Evolutionary conservation across 192 early-diverging fungal species (phyloP).

Genomic region (Gigaspora rosea): DNA sequence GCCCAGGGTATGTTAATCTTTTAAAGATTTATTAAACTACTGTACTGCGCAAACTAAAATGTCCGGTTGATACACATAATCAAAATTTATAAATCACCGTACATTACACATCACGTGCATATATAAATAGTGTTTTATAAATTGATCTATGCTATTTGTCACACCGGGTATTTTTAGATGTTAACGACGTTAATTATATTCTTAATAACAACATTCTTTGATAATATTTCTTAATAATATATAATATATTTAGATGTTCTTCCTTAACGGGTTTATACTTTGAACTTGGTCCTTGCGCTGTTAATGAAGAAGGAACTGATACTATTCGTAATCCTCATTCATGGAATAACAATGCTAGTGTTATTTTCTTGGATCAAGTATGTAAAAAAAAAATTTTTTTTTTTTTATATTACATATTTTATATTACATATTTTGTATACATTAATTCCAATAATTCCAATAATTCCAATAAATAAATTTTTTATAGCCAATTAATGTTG

Average conservation of each 20-base stretch:
- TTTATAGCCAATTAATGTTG: slow-evolving; percentile 79
- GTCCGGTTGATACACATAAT: too few relatives aligned
- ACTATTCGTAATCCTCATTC: slow-evolving; percentile 71
- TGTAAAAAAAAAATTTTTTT: neutral
- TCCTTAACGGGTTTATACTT: slow-evolving; percentile 79
- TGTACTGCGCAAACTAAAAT: too few relatives aligned
- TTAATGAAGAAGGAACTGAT: slow-evolving; percentile 71
- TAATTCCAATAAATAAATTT: slow-evolving; percentile 5
- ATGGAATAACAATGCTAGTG: slow-evolving; percentile 91
- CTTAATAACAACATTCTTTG: too few relatives aligned
- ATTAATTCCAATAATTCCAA: slow-evolving; percentile 2
- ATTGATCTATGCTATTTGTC: too few relatives aligned
- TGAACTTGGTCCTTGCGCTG: slow-evolving; percentile 87
- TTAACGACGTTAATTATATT: neutral
- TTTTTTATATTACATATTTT: neutral
- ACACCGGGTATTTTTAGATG: neutral
- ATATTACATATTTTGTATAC: slow-evolving; percentile 8
- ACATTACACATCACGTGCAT: too few relatives aligned
- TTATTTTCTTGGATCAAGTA: slow-evolving; percentile 82
- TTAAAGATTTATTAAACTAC: neutral
- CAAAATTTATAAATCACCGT: too few relatives aligned
- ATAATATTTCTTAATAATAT: neutral
- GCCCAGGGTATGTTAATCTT: slow-evolving; percentile 57
- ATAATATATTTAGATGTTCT: slow-evolving; percentile 54
- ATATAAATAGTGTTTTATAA: too few relatives aligned